A percentile compares a stretch with the other conserved stretches of the same genome.
These are phyloP conservation scores for Favolaschia claudopus DNA, from an alignment of 768 basidiomycete species.

Conservation along the genomic window DNA sequence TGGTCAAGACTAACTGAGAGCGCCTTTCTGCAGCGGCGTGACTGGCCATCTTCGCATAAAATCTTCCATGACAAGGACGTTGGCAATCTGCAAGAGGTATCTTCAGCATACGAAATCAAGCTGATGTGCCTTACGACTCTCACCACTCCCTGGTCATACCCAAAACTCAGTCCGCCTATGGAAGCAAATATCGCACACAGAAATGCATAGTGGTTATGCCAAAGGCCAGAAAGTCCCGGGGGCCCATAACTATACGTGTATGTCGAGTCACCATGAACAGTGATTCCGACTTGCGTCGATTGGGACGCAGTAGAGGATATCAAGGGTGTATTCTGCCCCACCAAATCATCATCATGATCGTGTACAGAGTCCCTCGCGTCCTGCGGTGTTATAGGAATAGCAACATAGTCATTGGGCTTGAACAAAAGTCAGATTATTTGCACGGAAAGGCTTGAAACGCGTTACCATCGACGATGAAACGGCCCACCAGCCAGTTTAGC, in stretches of 20 bases:
- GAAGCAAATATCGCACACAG: constrained; percentile 78
- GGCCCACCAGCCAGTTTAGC: too few species aligned
- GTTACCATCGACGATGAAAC: too few species aligned
- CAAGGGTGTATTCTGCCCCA: constrained; percentile 1
- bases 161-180: constrained; percentile 80
- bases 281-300: constrained; percentile 25
- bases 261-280: constrained; percentile 42
- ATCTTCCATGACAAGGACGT: constrained; percentile 84
- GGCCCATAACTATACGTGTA: constrained; percentile 82
- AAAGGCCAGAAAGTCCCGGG: constrained; percentile 67
- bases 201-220: constrained; percentile 69
- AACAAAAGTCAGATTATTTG: too few species aligned
- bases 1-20: constrained; percentile 67
- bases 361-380: background rate
- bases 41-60: constrained; percentile 75
- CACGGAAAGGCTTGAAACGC: too few species aligned
- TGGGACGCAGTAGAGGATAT: background rate
- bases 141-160: constrained; percentile 84
- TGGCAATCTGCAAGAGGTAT: constrained; percentile 75
- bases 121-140: constrained; percentile 12
- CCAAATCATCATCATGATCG: constrained; percentile 8
- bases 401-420: constrained; percentile 2
- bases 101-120: background rate
- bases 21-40: constrained; percentile 75
- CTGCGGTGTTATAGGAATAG: constrained; percentile 2